Conservation (phyloP, 371 early-diverging fungal genomes). For the Fennellomyces sp. region DNA sequence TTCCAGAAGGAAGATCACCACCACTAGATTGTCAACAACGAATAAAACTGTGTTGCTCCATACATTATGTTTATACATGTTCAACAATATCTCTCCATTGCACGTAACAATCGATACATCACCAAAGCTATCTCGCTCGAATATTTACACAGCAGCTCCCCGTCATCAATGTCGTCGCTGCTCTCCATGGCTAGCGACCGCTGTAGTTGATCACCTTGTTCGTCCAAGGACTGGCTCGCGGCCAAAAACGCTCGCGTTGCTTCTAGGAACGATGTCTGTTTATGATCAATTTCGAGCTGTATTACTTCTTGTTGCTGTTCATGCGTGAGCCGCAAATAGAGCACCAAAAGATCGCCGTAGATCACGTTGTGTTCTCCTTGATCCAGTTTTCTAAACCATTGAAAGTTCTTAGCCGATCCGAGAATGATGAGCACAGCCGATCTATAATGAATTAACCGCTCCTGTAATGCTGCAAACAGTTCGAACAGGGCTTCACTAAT, state of each 20-base stretch:
- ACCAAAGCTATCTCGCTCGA: background rate
- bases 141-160: background rate
- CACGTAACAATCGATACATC: slow-evolving; percentile 1
- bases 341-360: slow-evolving; percentile 31
- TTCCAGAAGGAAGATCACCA: slow-evolving; percentile 66
- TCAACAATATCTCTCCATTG: slow-evolving; percentile 10
- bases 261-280: background rate
- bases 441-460: slow-evolving; percentile 19
- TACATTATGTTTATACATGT: background rate
- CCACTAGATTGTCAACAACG: slow-evolving; percentile 11
- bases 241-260: background rate
- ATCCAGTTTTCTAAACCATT: slow-evolving; percentile 28
- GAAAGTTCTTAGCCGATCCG: slow-evolving; percentile 28
- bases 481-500: slow-evolving; percentile 18
- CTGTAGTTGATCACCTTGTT: background rate
- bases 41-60: background rate
- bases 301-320: slow-evolving; percentile 11
- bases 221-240: background rate
- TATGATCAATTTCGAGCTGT: background rate
- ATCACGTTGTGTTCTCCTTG: slow-evolving; percentile 22
- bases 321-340: slow-evolving; percentile 11
- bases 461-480: slow-evolving; percentile 20
- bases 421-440: slow-evolving; percentile 21
- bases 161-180: background rate
- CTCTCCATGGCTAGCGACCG: background rate